Evolutionary conservation across 2,329 filamentous ascomycete genomes (phyloP), one percentile per base, ranked within the genome.

Genomic region (Mollisia scopiformis): DNA sequence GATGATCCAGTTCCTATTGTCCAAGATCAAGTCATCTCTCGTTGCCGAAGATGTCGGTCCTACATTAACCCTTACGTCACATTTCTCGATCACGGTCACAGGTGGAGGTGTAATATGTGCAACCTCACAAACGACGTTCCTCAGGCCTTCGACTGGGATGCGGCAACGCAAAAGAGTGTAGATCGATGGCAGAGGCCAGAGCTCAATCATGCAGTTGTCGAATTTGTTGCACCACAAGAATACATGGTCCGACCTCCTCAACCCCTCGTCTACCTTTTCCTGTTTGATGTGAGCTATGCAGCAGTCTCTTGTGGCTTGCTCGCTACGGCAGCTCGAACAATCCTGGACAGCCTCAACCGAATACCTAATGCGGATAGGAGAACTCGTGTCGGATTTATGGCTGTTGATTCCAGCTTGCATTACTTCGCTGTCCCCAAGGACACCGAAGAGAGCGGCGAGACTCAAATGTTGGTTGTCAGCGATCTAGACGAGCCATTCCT

Each of bases 91-190:
- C 92, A 98, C 73, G 95, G 95, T 50, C 95, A 99, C 78, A 87
- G 95, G 73, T 99, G 95, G 95, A 89, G 94, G 73, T 99, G 95
- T 81, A 99, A 99, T 79, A 97, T 99, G 93, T 99, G 95, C 78
- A 98, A 97, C 77, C 82, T 99, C 66, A 97, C 93, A 69, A 99
- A 99, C 75, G 95, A 99, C 71, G 94, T 98, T 39, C 95, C 95
- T n/a, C 95, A 99, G 77, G 93, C 93, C 37, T 99, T 99, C 68
- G 95, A 99, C 75, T 99, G 95, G 95, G 95, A 99, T 77, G 89
- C 92, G 33, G 89, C 92, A 47, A 84, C 93, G 57, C 94, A 98
- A 77, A 93, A 96, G 80, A 90, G 88, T 55, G 89, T 96, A 54
- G 94, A 99, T 75, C 84, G 95, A 73, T 96, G 95, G 90, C 89